Evolutionary conservation across 2,329 filamentous ascomycete species (phyloP).

Genomic region (Didymella pinodella): DNA sequence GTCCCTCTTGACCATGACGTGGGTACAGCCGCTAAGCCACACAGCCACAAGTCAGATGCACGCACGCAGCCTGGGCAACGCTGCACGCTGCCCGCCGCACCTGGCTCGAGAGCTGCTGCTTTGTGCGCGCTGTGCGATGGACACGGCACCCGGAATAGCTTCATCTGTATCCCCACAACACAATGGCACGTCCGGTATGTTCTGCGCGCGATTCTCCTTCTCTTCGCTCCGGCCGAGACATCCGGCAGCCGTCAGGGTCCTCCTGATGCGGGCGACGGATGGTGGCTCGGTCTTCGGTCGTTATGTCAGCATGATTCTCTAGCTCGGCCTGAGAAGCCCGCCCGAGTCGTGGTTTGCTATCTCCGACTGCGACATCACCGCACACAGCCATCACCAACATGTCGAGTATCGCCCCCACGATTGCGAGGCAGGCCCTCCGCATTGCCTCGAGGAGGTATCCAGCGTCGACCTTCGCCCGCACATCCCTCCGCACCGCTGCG

Average conservation of each 20-base stretch:
- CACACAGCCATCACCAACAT: conserved; percentile 44
- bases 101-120: background rate
- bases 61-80: conserved; percentile 3
- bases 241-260: background rate
- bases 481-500: conserved; percentile 51
- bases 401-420: conserved; percentile 65
- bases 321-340: background rate
- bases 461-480: conserved; percentile 51
- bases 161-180: background rate
- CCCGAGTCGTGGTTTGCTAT: background rate
- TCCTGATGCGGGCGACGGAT: background rate
- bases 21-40: conserved; percentile 2
- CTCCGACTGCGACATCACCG: background rate
- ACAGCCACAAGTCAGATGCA: background rate
- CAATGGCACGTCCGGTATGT: background rate
- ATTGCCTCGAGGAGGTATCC: conserved; percentile 62
- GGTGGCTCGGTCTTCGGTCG: background rate
- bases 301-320: background rate
- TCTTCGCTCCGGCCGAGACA: background rate
- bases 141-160: background rate
- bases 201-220: background rate
- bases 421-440: conserved; percentile 77
- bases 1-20: conserved; percentile 10
- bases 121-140: background rate
- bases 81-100: background rate